Conservation (phyloP, 441 rosid genomes). For the Brassica hybrid region DNA sequence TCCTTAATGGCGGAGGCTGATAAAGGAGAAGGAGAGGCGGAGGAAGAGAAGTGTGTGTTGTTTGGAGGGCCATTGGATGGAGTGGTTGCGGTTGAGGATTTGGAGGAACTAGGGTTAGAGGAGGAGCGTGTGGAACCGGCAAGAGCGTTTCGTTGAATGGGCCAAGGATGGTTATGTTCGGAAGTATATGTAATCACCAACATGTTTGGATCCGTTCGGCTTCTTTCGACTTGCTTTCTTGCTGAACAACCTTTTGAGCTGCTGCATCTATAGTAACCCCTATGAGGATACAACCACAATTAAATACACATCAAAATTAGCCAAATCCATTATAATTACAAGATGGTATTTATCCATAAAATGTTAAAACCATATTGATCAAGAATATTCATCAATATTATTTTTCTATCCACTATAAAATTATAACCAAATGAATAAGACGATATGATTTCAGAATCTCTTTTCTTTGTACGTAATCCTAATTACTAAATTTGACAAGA, state of each 20-base stretch:
- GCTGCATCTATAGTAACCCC: constrained; percentile 95
- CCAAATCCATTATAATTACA: not conserved
- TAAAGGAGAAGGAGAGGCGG: constrained; percentile 34
- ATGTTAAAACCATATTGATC: not conserved
- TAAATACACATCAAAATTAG: not conserved
- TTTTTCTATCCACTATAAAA: not conserved
- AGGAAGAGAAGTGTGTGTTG: constrained; percentile 14
- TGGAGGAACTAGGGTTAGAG: constrained; percentile 20
- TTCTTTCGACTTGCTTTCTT: constrained; percentile 89
- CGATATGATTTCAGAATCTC: not conserved
- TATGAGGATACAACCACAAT: constrained; percentile 23
- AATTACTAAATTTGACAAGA: not conserved
- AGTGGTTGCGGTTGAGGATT: constrained; percentile 36
- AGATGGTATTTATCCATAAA: not conserved
- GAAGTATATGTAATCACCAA: constrained; percentile 90
- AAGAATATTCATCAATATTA: not conserved
- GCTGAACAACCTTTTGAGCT: constrained; percentile 96
- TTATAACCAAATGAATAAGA: not conserved
- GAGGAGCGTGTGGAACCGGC: constrained; percentile 77
- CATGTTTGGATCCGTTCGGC: constrained; percentile 94
- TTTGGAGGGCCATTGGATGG: constrained; percentile 7
- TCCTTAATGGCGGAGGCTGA: constrained; percentile 9
- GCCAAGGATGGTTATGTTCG: constrained; percentile 97
- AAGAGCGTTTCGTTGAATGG: constrained; percentile 87
- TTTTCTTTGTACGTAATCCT: not conserved